Evolutionary conservation across 2,329 filamentous ascomycete genomes (phyloP).

Genomic region (Lasiodiplodia sp.): DNA sequence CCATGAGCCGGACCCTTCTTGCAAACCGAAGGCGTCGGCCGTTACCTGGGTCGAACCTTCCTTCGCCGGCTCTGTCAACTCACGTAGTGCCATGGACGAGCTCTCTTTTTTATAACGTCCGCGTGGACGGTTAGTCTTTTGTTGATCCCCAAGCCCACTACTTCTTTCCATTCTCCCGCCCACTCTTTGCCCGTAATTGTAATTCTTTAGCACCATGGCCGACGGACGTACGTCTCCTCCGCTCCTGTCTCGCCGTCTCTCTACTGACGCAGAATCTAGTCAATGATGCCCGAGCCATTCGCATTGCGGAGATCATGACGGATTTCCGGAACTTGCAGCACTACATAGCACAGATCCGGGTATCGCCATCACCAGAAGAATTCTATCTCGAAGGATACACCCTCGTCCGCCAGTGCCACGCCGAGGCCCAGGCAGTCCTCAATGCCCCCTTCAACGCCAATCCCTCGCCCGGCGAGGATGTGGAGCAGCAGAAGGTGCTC

Average conservation of each 20-base stretch:
- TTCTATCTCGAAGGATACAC: constrained; percentile 66
- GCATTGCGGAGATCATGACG: constrained; percentile 68
- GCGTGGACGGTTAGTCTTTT: constrained; percentile 16
- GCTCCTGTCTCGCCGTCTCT: neutral
- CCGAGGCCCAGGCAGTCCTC: constrained; percentile 63
- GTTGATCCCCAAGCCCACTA: constrained; percentile 5
- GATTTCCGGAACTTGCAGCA: constrained; percentile 68
- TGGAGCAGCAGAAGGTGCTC: constrained; percentile 64
- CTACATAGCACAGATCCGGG: constrained; percentile 63
- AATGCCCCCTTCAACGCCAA: constrained; percentile 59
- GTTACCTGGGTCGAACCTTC: constrained; percentile 11
- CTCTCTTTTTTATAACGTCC: constrained; percentile 10
- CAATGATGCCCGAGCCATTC: constrained; percentile 69
- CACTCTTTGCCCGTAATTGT: constrained; percentile 12
- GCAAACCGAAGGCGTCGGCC: constrained; percentile 10
- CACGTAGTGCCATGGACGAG: constrained; percentile 18
- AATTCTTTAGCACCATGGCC: constrained; percentile 52
- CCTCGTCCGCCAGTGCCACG: constrained; percentile 62
- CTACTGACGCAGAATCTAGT: constrained; percentile 49
- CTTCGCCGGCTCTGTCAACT: neutral
- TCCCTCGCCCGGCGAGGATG: constrained; percentile 52
- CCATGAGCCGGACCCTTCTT: constrained; percentile 29
- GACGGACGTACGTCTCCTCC: constrained; percentile 60
- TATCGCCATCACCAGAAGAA: constrained; percentile 60
- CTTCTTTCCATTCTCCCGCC: constrained; percentile 3